These are phyloP conservation scores for Chlorociboria aeruginascens DNA, from an alignment of 495 filamentous ascomycete genomes.

Conservation along the genomic window DNA sequence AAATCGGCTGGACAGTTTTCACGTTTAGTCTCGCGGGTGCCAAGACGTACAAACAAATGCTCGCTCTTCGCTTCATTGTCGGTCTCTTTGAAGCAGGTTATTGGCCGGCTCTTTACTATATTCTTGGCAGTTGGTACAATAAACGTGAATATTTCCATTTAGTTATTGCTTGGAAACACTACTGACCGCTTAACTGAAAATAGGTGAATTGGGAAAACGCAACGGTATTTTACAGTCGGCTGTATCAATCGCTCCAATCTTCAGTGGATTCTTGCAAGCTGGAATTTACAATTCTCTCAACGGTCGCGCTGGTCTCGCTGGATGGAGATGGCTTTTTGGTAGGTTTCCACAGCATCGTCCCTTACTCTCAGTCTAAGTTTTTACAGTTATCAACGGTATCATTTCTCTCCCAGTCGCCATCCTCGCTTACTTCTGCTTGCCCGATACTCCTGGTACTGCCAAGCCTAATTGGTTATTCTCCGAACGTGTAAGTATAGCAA, in stretches of 20 bases:
- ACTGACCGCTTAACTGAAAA: neutral
- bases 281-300: constrained; percentile 33
- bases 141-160: constrained; percentile 1
- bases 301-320: constrained; percentile 34
- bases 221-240: constrained; percentile 23
- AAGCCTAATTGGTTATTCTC: constrained; percentile 17
- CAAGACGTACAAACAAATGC: constrained; percentile 37
- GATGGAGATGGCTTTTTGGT: constrained; percentile 35
- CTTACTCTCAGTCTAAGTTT: constrained; percentile 10
- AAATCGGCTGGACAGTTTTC: constrained; percentile 37
- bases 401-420: constrained; percentile 20
- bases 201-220: constrained; percentile 25
- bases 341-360: constrained; percentile 24
- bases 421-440: constrained; percentile 20
- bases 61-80: constrained; percentile 47
- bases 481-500: constrained; percentile 4
- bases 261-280: constrained; percentile 37
- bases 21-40: constrained; percentile 38
- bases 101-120: constrained; percentile 36
- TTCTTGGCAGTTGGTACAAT: constrained; percentile 40
- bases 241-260: constrained; percentile 26
- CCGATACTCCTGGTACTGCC: constrained; percentile 21
- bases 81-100: constrained; percentile 41
- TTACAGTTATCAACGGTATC: constrained; percentile 25
- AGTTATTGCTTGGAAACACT: neutral